A percentile compares a stretch with the other conserved stretches of the same genome.
phyloP scores from a whole-genome alignment of 2,329 filamentous ascomycete species.

The Paecilomyces niveus region DNA sequence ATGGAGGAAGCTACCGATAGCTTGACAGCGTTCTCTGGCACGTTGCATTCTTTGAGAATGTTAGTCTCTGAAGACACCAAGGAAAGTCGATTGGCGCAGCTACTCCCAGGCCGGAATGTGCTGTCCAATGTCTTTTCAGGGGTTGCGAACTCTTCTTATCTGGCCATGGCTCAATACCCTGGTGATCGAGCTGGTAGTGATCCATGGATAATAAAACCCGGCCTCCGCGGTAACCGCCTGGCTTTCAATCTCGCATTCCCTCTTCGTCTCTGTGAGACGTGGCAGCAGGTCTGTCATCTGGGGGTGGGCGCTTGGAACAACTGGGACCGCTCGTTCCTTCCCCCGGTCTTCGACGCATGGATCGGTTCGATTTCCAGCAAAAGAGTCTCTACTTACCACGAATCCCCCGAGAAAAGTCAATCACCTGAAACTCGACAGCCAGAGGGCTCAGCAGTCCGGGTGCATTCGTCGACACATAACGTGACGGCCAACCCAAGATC shows the following conservation, averaged over 20 bases:
- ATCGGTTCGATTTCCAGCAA: neutral
- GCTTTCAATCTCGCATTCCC: neutral
- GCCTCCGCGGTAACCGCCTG: neutral
- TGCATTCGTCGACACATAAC: neutral
- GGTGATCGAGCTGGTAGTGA: neutral
- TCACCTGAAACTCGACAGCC: neutral
- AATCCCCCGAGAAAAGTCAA: neutral
- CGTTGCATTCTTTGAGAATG: neutral
- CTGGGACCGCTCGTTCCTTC: neutral
- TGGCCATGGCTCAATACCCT: neutral
- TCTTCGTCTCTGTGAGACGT: slow-evolving; percentile 11
- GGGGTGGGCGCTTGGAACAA: slow-evolving; percentile 9
- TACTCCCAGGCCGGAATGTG: neutral
- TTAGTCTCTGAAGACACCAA: neutral
- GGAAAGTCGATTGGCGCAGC: neutral
- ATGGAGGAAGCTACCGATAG: neutral
- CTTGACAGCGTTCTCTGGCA: neutral
- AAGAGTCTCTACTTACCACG: neutral
- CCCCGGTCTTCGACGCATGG: neutral
- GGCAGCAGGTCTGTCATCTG: slow-evolving; percentile 27
- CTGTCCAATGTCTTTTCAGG: neutral
- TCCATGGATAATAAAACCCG: neutral
- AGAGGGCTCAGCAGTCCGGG: neutral
- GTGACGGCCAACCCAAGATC: neutral
- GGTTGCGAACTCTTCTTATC: neutral